phyloP scores from a whole-genome alignment of 2,329 filamentous ascomycete genomes.

The Colletotrichum sp. region DNA sequence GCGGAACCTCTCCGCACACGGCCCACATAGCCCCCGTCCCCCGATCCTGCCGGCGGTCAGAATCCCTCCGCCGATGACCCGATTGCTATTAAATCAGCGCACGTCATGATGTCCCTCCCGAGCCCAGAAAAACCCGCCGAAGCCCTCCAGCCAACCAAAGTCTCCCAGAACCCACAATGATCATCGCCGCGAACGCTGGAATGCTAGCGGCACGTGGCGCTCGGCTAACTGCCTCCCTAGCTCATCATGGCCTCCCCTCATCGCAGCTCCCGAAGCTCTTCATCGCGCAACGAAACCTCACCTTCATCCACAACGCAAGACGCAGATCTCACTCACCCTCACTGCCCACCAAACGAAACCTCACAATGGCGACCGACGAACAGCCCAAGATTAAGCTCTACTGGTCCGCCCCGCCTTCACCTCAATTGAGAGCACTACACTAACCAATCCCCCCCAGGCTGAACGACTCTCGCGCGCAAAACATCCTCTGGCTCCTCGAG shows the following conservation, averaged over 20 bases:
- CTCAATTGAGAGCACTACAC: background rate
- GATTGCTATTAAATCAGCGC: background rate
- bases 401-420: conserved; percentile 48
- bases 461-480: conserved; percentile 80
- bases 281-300: background rate
- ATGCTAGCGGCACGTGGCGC: background rate
- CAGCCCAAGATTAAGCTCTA: conserved; percentile 66
- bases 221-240: background rate
- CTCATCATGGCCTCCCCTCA: background rate
- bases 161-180: background rate
- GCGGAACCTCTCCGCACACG: background rate
- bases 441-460: conserved; percentile 64
- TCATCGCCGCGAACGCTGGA: background rate
- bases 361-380: conserved; percentile 26
- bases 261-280: background rate
- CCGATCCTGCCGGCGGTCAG: background rate
- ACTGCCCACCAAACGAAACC: background rate
- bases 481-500: conserved; percentile 85
- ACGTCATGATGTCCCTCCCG: background rate
- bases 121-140: background rate
- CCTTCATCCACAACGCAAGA: background rate
- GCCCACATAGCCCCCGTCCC: background rate
- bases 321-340: background rate
- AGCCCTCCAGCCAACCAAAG: background rate
- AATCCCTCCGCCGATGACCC: background rate